Conservation (phyloP, 2,329 filamentous ascomycete species). For the Rosellinia necatrix region DNA sequence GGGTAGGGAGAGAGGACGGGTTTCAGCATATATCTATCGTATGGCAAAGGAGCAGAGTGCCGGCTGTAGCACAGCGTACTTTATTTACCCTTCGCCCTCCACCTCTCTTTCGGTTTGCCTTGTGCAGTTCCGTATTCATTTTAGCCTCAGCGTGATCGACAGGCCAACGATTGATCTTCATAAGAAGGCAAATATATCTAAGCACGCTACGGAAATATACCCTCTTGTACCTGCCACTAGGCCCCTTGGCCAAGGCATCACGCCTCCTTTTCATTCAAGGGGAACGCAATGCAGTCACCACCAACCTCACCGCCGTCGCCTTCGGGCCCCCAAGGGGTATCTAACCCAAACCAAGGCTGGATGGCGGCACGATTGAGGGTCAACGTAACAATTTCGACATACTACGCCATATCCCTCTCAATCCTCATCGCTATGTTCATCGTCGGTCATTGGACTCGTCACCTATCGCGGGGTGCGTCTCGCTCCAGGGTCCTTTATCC, state of each 20-base stretch:
- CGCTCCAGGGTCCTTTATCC: slow-evolving; percentile 30
- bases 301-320: neutral
- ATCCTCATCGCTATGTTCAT: slow-evolving; percentile 37
- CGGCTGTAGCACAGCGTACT: neutral
- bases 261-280: neutral
- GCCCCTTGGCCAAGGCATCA: neutral
- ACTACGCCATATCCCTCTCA: slow-evolving; percentile 33
- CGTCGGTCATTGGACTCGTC: slow-evolving; percentile 34
- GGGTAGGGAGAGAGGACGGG: neutral
- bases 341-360: slow-evolving; percentile 4
- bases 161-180: neutral
- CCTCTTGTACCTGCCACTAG: neutral
- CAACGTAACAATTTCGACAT: slow-evolving; percentile 23
- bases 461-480: slow-evolving; percentile 23
- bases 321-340: neutral
- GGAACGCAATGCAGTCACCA: slow-evolving; percentile 1
- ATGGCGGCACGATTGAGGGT: slow-evolving; percentile 24
- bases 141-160: neutral
- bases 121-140: neutral
- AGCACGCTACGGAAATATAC: neutral
- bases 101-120: neutral
- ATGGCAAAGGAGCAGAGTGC: neutral
- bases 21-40: neutral
- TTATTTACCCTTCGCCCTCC: neutral
- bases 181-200: neutral